Evolutionary conservation across 2,329 filamentous ascomycete species (phyloP).

Genomic region (Daldinia eschscholtzii): DNA sequence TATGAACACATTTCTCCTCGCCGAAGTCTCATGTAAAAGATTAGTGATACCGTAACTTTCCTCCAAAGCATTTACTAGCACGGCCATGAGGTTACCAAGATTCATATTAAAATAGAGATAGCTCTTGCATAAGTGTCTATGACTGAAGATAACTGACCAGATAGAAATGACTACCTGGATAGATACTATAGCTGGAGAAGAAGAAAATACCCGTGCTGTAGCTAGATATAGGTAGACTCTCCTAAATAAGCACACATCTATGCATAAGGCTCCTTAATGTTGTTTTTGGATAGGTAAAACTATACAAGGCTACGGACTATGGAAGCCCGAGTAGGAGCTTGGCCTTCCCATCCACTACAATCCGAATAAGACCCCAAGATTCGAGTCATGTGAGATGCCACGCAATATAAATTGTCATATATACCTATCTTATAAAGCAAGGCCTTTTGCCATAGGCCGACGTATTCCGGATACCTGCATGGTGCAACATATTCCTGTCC

Average conservation of each 20-base stretch:
- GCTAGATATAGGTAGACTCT: no score
- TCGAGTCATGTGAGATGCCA: neutral
- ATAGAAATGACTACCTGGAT: no score
- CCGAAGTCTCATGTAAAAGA: neutral
- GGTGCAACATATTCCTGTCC: no score
- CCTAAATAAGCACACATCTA: no score
- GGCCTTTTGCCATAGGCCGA: neutral
- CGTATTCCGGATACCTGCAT: neutral
- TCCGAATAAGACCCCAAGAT: neutral
- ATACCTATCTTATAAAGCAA: neutral
- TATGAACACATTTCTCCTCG: neutral
- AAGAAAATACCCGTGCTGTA: no score
- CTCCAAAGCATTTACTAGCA: neutral
- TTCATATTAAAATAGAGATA: neutral
- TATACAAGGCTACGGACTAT: neutral
- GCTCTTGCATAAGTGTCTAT: constrained; percentile 46
- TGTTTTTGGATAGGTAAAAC: neutral
- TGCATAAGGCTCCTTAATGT: no score
- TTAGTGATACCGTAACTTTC: no score
- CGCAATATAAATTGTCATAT: neutral
- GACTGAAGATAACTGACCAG: no score
- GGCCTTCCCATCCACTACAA: neutral
- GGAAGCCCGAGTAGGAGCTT: neutral
- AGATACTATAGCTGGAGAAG: no score
- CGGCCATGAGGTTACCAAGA: neutral